Percentiles rank a stretch among this genome's conserved stretches.
Evolutionary conservation across 2,329 filamentous ascomycete genomes (phyloP).

Genomic region (Aspergillus tanneri): DNA sequence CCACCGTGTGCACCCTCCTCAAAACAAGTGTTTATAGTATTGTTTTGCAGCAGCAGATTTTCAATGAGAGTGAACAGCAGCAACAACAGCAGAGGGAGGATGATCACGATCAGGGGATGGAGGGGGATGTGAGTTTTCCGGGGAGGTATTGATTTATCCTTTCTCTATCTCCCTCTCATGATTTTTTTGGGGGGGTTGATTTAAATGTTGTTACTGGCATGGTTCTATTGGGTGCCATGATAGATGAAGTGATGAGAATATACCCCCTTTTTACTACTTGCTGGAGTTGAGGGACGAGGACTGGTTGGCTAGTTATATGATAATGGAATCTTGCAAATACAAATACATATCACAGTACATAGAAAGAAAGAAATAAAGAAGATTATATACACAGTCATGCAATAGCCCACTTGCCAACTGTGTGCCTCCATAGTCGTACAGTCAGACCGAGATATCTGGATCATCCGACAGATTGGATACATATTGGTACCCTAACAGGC

Average conservation of each 20-base stretch:
- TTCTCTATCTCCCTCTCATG: too few species aligned
- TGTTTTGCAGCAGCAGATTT: constrained; percentile 94
- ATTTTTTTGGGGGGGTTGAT: constrained; percentile 6
- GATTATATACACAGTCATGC: constrained; percentile 26
- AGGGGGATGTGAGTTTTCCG: constrained; percentile 28
- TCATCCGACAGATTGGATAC: too few species aligned
- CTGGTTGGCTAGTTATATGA: neutral
- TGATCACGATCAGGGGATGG: constrained; percentile 22
- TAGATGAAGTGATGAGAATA: constrained; percentile 7
- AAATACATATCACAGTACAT: constrained; percentile 29
- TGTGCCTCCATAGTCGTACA: constrained; percentile 18
- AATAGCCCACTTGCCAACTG: constrained; percentile 11
- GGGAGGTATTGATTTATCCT: constrained; percentile 17
- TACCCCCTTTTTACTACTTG: constrained; percentile 20
- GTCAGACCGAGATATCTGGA: constrained; percentile 8
- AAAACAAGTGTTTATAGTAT: constrained; percentile 99
- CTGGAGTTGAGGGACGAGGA: constrained; percentile 7
- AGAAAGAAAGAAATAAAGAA: constrained; percentile 11
- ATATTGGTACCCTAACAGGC: too few species aligned
- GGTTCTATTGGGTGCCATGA: constrained; percentile 1
- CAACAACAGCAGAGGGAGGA: constrained; percentile 30
- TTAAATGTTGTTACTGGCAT: constrained; percentile 13
- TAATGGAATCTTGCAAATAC: constrained; percentile 22
- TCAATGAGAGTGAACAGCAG: constrained; percentile 55
- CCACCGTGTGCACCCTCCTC: constrained; percentile 88